Evolutionary conservation across 2,329 filamentous ascomycete species (phyloP).

Genomic region (Fusarium multiceps): DNA sequence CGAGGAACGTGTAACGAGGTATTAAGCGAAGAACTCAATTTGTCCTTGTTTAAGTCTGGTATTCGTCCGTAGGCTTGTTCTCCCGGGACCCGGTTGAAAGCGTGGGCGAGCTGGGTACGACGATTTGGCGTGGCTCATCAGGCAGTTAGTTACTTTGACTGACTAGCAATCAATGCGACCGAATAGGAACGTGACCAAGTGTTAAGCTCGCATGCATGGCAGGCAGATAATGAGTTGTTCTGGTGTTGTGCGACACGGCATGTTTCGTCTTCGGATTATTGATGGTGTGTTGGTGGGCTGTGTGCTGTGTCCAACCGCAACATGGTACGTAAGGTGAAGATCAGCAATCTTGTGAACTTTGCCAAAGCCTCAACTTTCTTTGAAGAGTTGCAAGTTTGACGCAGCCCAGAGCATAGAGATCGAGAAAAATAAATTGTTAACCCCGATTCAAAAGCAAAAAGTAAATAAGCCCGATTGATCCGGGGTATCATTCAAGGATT

Average conservation of each 20-base stretch:
- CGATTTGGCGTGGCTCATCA: slow-evolving; percentile 15
- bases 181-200: slow-evolving; percentile 10
- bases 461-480: slow-evolving; percentile 11
- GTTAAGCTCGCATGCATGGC: slow-evolving; percentile 34
- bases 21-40: neutral
- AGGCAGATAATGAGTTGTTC: slow-evolving; percentile 42
- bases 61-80: neutral
- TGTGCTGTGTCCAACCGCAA: slow-evolving; percentile 16
- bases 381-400: slow-evolving; percentile 5
- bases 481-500: slow-evolving; percentile 7
- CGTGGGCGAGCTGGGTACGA: slow-evolving; percentile 4
- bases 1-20: neutral
- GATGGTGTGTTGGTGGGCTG: slow-evolving; percentile 26
- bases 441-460: neutral
- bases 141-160: slow-evolving; percentile 12
- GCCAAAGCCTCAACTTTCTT: slow-evolving; percentile 6
- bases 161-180: slow-evolving; percentile 9
- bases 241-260: slow-evolving; percentile 35
- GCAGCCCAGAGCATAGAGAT: slow-evolving; percentile 15
- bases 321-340: slow-evolving; percentile 29
- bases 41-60: neutral
- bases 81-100: neutral
- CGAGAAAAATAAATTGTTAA: neutral
- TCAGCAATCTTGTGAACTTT: slow-evolving; percentile 12
- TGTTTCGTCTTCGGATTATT: slow-evolving; percentile 18